Evolutionary conservation across 1,284 basidiomycete genomes (phyloP).

Genomic region (Cryptococcus deneoformans): DNA sequence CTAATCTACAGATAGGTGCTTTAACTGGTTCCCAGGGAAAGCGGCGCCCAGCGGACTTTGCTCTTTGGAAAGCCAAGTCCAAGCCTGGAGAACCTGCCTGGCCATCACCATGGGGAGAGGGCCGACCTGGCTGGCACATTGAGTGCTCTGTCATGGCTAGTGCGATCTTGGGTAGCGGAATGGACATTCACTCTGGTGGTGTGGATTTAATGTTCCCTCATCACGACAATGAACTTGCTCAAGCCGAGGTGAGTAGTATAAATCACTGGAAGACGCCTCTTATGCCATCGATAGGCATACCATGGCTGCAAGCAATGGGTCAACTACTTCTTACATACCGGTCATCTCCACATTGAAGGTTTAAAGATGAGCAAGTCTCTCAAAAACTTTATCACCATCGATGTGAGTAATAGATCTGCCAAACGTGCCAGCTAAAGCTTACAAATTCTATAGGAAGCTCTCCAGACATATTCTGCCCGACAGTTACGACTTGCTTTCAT

Average conservation of each 20-base stretch:
- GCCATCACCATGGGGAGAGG: slow-evolving; percentile 93
- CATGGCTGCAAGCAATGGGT: slow-evolving; percentile 94
- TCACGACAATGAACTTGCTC: slow-evolving; percentile 99
- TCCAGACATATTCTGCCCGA: slow-evolving; percentile 77
- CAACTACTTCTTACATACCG: slow-evolving; percentile 96
- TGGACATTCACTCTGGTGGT: slow-evolving; percentile 98
- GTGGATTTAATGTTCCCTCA: slow-evolving; percentile 98
- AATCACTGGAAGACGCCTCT: slow-evolving; percentile 1
- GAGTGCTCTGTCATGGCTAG: slow-evolving; percentile 99
- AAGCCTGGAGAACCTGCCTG: slow-evolving; percentile 98
- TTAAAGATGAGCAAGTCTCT: slow-evolving; percentile 99
- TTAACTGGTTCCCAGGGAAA: slow-evolving; percentile 63
- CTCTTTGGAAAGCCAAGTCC: slow-evolving; percentile 90
- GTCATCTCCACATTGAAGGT: slow-evolving; percentile 97
- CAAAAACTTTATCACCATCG: slow-evolving; percentile 97
- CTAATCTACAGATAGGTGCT: slow-evolving; percentile 53
- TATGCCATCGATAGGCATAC: slow-evolving; percentile 62
- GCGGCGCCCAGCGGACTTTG: slow-evolving; percentile 72
- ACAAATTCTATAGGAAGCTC: slow-evolving; percentile 66
- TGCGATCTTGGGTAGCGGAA: slow-evolving; percentile 82
- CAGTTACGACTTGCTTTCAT: slow-evolving; percentile 95
- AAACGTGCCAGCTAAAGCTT: slow-evolving; percentile 1
- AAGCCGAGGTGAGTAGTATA: slow-evolving; percentile 71
- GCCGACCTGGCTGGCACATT: slow-evolving; percentile 99
- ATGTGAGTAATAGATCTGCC: slow-evolving; percentile 59